A percentile compares a stretch with the other conserved stretches of the same genome.
Conservation (phyloP, 108 stramenopile genomes). For the Bacterosira constricta region DNA sequence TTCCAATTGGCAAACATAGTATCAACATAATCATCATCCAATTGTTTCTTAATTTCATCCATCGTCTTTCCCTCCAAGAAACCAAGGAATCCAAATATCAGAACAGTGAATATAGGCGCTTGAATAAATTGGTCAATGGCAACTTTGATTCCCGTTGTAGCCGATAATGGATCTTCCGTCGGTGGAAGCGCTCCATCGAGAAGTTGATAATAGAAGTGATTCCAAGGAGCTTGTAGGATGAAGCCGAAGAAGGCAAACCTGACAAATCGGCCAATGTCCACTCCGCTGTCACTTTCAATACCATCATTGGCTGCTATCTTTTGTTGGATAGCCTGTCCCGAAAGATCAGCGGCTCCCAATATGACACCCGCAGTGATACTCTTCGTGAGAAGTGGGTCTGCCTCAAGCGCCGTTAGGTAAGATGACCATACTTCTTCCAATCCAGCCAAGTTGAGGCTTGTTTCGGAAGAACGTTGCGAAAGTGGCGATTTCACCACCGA, state of each 20-base stretch:
- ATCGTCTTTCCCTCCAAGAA: slow-evolving; percentile 79
- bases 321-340: slow-evolving; percentile 78
- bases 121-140: slow-evolving; percentile 94
- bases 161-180: slow-evolving; percentile 85
- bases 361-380: slow-evolving; percentile 86
- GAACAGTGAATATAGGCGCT: slow-evolving; percentile 91
- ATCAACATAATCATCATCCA: slow-evolving; percentile 82
- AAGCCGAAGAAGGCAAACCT: slow-evolving; percentile 92
- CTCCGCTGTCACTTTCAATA: not conserved
- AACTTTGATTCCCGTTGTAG: slow-evolving; percentile 84
- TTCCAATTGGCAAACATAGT: slow-evolving; percentile 94
- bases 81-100: slow-evolving; percentile 90
- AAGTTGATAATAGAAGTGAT: slow-evolving; percentile 88
- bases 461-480: too few species aligned
- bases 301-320: not conserved
- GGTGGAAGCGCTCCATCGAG: slow-evolving; percentile 90
- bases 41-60: slow-evolving; percentile 64
- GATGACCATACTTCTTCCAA: slow-evolving; percentile 58
- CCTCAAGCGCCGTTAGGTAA: slow-evolving; percentile 70
- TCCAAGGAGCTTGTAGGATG: slow-evolving; percentile 92
- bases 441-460: slow-evolving; percentile 4
- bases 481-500: too few species aligned
- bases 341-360: slow-evolving; percentile 84
- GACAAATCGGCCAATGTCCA: slow-evolving; percentile 66
- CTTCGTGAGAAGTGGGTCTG: slow-evolving; percentile 71